phyloP scores from a whole-genome alignment of 2,329 filamentous ascomycete genomes.

The Sporothrix curviconia region DNA sequence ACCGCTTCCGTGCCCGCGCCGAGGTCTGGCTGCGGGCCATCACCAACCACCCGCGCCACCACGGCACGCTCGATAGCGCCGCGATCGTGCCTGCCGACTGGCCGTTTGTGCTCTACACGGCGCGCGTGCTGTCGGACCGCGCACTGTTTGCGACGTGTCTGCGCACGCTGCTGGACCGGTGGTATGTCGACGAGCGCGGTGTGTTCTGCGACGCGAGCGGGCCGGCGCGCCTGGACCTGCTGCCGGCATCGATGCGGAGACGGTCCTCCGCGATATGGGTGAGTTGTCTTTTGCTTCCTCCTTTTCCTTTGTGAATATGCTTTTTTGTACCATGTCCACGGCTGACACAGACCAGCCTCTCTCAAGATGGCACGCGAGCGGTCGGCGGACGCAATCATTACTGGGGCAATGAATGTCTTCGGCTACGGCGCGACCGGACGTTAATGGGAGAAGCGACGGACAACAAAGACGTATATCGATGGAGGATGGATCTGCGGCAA shows the following conservation, averaged over 20 bases:
- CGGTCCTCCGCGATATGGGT: slow-evolving; percentile 12
- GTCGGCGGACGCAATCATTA: slow-evolving; percentile 5
- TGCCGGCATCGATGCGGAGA: slow-evolving; percentile 10
- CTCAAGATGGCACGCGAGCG: slow-evolving; percentile 10
- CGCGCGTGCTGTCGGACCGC: slow-evolving; percentile 10
- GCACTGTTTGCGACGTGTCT: slow-evolving; percentile 6
- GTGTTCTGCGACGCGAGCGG: slow-evolving; percentile 9
- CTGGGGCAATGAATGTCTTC: background rate
- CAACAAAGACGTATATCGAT: no score
- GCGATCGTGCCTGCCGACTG: slow-evolving; percentile 3
- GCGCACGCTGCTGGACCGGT: slow-evolving; percentile 16
- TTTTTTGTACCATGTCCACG: no score
- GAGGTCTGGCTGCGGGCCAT: slow-evolving; percentile 14
- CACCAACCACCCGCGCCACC: slow-evolving; percentile 3
- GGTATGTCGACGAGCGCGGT: slow-evolving; percentile 12
- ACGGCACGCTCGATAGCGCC: slow-evolving; percentile 6
- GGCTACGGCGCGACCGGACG: no score
- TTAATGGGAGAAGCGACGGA: no score
- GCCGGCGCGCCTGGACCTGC: background rate
- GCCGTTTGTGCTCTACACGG: slow-evolving; percentile 15
- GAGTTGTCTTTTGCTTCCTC: background rate
- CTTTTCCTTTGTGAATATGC: background rate
- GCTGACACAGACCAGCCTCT: background rate
- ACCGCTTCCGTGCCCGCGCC: background rate
- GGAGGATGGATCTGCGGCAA: no score